A percentile compares a stretch with the other conserved stretches of the same genome.
These are phyloP conservation scores for Ambrosia trifida DNA, from an alignment of 129 eudicot genomes.

Conservation along the genomic window DNA sequence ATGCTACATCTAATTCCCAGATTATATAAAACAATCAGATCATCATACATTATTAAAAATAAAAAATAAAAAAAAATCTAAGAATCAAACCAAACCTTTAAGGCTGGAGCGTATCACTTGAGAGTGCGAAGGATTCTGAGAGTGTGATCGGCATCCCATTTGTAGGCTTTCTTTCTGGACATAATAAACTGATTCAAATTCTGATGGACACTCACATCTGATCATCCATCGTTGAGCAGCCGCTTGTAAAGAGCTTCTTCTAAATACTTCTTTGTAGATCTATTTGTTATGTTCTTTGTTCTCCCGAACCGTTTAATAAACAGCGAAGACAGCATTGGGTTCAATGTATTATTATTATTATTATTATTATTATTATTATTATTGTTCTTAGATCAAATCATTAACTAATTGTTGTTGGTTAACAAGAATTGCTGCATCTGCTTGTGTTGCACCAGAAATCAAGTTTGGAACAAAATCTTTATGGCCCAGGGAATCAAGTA, in stretches of 20 bases:
- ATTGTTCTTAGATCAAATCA: too few relatives aligned
- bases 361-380: too few relatives aligned
- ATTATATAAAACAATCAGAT: not conserved
- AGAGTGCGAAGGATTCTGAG: conserved; percentile 76
- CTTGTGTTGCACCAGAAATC: conserved; percentile 99
- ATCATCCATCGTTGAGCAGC: conserved; percentile 74
- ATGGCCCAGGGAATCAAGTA: conserved; percentile 96
- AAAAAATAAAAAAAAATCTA: too few relatives aligned
- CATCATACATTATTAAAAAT: too few relatives aligned
- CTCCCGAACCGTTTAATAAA: conserved; percentile 60
- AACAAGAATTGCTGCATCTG: conserved; percentile 95
- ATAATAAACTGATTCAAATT: conserved; percentile 65
- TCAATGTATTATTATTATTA: not conserved
- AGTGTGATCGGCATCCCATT: conserved; percentile 93
- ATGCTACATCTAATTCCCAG: not conserved
- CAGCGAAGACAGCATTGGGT: conserved; percentile 42
- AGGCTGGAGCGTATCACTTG: conserved; percentile 72
- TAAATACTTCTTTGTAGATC: conserved; percentile 74
- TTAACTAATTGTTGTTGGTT: not conserved
- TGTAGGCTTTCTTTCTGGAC: conserved; percentile 63
- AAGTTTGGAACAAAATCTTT: conserved; percentile 96
- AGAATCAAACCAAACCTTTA: conserved; percentile 59
- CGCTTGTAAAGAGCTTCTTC: conserved; percentile 83
- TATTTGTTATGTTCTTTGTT: conserved; percentile 56
- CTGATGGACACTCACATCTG: conserved; percentile 57